Base-by-base conservation (phyloP, 768 basidiomycete genomes). In the Cystobasidium onofrii region DNA sequence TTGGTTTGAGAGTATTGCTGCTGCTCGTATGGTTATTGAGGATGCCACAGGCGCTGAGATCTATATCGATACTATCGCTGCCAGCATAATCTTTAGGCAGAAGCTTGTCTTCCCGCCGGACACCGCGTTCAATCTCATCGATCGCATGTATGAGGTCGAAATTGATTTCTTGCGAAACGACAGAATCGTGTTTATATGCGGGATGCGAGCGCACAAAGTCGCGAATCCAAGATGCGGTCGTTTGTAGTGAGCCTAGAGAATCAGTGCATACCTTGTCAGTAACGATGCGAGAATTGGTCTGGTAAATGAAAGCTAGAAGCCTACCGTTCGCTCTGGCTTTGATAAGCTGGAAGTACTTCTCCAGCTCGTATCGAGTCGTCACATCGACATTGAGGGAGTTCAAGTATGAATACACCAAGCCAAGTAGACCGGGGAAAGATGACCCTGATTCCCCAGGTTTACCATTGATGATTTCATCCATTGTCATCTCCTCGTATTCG, bases 401-500 rank as follows among this genome's bases (percentile, higher is more conserved):
- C 63, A 98, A 82, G 80, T 96, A 99, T 17, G 72, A 36, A 20
- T 64, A 50, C 12, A 78, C 73, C 31, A 77, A 73, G 39, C 76
- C 74, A 33, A 75, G 64, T 72, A 69, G 12, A n/a, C 72, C 66
- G 29, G 62, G 50, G 67, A 74, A 73, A 25, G 17, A 33, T 9
- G 44, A 1, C 20, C 73, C 18, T 13, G 63, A 34, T 27, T 39
- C 36, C n/a, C 63, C 43, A 7, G 69, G 20, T 86, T 90, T 90
- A n/a, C 96, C 96, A 77, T 90, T 91, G 81, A 99, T 89, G 64
- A 98, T 90, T 82, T 97, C 92, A 74, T 91, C 83, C 81, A 97
- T 85, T 0, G 89, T 86, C 89, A 95, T 93, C 80, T 95, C 91
- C 77, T 88, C 91, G 75, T 91, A 94, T 81, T 97, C 93, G 7